Evolutionary conservation across 1,284 basidiomycete species (phyloP), one percentile per base, ranked within the genome.

Genomic region (Sanghuangporus sanghuang): DNA sequence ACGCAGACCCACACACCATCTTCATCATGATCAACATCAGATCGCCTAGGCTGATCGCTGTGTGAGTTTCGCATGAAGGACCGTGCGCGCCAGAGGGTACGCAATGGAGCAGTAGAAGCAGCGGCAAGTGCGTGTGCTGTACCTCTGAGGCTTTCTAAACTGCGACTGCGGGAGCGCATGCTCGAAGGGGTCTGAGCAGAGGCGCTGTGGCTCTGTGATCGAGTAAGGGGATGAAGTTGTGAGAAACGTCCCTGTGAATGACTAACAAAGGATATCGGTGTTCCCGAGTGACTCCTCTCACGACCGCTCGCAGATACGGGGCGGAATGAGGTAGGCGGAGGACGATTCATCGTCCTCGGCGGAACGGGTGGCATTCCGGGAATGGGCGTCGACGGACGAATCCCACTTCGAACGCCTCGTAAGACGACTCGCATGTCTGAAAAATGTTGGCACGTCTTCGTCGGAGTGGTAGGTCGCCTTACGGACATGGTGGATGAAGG

Each of bases 241-340:
- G 49, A 60, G 6, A 32, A 50, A 48, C 36, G 32, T 38, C 32
- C 46, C 16, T 18, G 18, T 8, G 59, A 53, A 4, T 7, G 38
- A 6, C 44, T 18, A 14, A 32, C 46, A 53, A 46, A 40, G 52
- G 44, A 52, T 21, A n/a, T 39, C 6, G 44, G 59, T 35, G 38
- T 39, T 14, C 21, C 36, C 21, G 57, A 59, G 35, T 40, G 42
- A 16, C 57, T 40, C 27, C 57, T 59, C 27, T 59, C 42, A 5
- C 46, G 57, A 16, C 55, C 62, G 27, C 44, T 16, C 7, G 54
- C 32, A 18, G 62, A 50, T 16, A 48, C 54, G 16, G 62, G 56
- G 16, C 62, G 55, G 56, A 57, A 63, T 18, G 62, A 63, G 6
- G 62, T 56, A 23, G 62, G 62, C 4, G 62, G 62, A 9, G 62